A percentile compares a stretch with the other conserved stretches of the same genome.
These are phyloP conservation scores for Apiospora arundinis DNA, from an alignment of 2,329 filamentous ascomycete species.

Conservation along the genomic window DNA sequence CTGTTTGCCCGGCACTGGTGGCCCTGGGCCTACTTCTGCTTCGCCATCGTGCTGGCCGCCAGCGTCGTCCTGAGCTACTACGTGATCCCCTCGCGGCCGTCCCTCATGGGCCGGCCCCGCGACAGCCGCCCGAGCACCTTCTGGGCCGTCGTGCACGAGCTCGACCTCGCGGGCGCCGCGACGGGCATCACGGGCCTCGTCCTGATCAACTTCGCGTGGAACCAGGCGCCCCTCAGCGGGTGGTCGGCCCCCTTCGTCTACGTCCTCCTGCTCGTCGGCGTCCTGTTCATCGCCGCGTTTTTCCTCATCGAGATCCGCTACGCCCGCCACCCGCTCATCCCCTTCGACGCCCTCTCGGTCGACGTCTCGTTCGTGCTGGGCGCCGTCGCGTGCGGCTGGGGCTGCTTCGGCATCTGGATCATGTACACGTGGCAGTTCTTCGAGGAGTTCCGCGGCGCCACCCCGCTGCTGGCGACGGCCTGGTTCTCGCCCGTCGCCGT, in stretches of 20 bases:
- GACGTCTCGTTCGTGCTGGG: slow-evolving; percentile 62
- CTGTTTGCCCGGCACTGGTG: slow-evolving; percentile 39
- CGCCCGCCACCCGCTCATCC: slow-evolving; percentile 61
- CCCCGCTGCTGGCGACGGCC: slow-evolving; percentile 42
- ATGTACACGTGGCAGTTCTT: slow-evolving; percentile 59
- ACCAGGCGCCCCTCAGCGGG: slow-evolving; percentile 60
- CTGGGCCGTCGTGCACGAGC: slow-evolving; percentile 27
- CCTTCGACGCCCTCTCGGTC: slow-evolving; percentile 55
- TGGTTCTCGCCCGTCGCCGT: slow-evolving; percentile 37
- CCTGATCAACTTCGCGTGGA: slow-evolving; percentile 65
- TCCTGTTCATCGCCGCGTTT: slow-evolving; percentile 56
- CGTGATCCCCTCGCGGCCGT: slow-evolving; percentile 29
- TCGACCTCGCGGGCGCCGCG: slow-evolving; percentile 36
- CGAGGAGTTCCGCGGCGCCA: slow-evolving; percentile 45
- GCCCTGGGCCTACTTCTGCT: slow-evolving; percentile 40
- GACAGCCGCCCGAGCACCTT: slow-evolving; percentile 3
- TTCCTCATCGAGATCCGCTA: slow-evolving; percentile 55
- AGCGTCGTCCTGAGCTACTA: slow-evolving; percentile 32
- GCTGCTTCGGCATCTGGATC: slow-evolving; percentile 60
- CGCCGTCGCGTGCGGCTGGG: slow-evolving; percentile 61
- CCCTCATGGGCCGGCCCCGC: background rate
- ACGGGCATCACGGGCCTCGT: slow-evolving; percentile 56
- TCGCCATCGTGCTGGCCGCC: slow-evolving; percentile 37
- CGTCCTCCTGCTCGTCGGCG: slow-evolving; percentile 56
- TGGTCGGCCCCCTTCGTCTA: slow-evolving; percentile 59